Base-by-base conservation (phyloP, 129 eudicot genomes). In the Pulicaria dysenterica region DNA sequence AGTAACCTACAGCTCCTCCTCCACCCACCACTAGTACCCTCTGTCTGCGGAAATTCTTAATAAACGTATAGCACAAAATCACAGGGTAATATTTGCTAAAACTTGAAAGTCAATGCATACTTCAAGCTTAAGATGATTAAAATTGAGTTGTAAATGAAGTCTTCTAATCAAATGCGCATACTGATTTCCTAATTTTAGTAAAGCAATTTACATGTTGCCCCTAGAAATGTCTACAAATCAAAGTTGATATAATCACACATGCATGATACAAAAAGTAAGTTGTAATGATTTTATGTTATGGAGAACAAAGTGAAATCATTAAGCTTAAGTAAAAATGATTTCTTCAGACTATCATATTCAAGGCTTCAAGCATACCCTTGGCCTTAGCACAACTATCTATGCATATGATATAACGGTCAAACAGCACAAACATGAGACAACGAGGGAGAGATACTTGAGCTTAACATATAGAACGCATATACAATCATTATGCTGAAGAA, bases 1-100 rank as follows among this genome's bases (percentile, higher is more conserved):
- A 85, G 72, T 77, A 85, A 70, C 99, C 99, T 31, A 94, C 99
- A 63, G 99, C 97, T 72, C 97, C 99, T 67, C 99, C 99, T 55
- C 99, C 99, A 69, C 97, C 99, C 10, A 94, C 66, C 73, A 94
- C 89, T 62, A 94, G 74, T 39, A 94, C 96, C 69, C 91, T 90
- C 77, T 94, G 99, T 62, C 99, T 94, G 89, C 56, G 24, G 38
- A 54, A 14, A 75, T 53, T 60, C 40, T 54, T 36, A 13, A 31
- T 50, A 58, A 60, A 68, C 6, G 7, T 56, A 42, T 46, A 5
- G 51, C 43, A 7, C 36, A 58, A 62, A 12, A 14, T 31, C 46
- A 46, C 4, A 40, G 8, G 12, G 47, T 37, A 69, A 41, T 49
- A 19, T 7, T 16, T 49, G 38, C 72, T 53, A 64, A 19, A 41